Evolutionary conservation across 352 stramenopile species (phyloP), one percentile per base, ranked within the genome.

Genomic region (Phytophthora lateralis): DNA sequence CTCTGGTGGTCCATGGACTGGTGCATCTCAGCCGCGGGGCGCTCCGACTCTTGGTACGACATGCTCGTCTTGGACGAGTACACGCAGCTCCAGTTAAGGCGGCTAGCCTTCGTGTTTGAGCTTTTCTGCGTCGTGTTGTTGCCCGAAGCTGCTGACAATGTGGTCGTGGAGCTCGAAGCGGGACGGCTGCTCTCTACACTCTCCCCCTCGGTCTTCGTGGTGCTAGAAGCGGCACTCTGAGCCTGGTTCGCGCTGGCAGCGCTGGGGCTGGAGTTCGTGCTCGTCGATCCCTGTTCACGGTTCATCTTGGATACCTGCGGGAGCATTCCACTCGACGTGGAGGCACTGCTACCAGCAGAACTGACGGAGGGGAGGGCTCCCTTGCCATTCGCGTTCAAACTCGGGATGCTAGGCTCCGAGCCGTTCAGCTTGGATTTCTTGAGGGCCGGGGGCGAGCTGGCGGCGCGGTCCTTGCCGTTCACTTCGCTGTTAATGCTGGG

Each of bases 1-100:
- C 86, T 95, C 55, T 95, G 86, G 66, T 95, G 86, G 68, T 95
- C 84, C 80, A 95, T 90, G n/a, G 84, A 89, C 58, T 93, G 82
- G 47, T 92, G 82, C 79, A 95, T 90, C 63, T 95, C 86, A 4
- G 85, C 84, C 5, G 75, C 80, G 0, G 86, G 86, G n/a, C 86
- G 82, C 60, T 95, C 86, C 42, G 81, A 87, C 41, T 95, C 86
- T 26, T 85, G 75, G 52, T 88, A 91, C 39, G 78, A 76, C 56
- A 85, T 80, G 47, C 77, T 87, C 2, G 73, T 72, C 60, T 84
- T 90, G 46, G 76, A 84, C 21, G 80, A 88, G 69, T 95, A 95
- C 44, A 89, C 80, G 35, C 82, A 90, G 57, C 84, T 91, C 86
- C 86, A 95, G 66, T 95, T 93, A 0, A 92, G 77, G 50, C 88